Conservation (phyloP, 1,284 basidiomycete species). For the Entoloma clypeatum region DNA sequence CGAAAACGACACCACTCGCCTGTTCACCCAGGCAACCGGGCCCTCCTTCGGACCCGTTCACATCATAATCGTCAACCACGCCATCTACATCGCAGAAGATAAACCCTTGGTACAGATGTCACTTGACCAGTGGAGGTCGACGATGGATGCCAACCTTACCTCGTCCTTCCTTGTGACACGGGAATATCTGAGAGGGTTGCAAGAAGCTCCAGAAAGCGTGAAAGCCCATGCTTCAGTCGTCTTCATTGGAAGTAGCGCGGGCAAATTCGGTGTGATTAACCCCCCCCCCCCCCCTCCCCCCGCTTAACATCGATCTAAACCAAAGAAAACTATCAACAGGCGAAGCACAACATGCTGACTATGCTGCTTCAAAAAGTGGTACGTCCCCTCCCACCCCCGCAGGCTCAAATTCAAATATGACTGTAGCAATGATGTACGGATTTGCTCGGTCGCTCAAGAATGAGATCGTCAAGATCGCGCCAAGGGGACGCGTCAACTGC, state of each 20-base stretch:
- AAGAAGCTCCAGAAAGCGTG: constrained; percentile 33
- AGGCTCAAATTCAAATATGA: neutral
- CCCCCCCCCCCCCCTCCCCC: constrained; percentile 1
- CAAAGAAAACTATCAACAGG: too few relatives aligned
- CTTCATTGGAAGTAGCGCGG: constrained; percentile 68
- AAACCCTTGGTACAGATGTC: constrained; percentile 56
- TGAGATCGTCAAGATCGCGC: constrained; percentile 75
- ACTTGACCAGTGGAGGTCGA: constrained; percentile 62
- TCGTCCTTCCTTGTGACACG: constrained; percentile 64
- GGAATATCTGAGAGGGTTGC: constrained; percentile 53
- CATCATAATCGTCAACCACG: constrained; percentile 65
- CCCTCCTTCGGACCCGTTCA: constrained; percentile 49
- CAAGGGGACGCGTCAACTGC: constrained; percentile 65
- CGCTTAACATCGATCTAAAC: too few relatives aligned
- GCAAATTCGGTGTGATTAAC: constrained; percentile 53
- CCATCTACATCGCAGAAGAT: constrained; percentile 45
- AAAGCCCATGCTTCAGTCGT: constrained; percentile 58
- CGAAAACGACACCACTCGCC: constrained; percentile 47
- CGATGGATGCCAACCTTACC: constrained; percentile 62
- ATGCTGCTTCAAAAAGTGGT: constrained; percentile 59
- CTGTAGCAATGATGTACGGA: constrained; percentile 71
- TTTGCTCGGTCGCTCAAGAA: constrained; percentile 69
- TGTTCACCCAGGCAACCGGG: constrained; percentile 40
- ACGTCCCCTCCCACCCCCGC: constrained; percentile 12
- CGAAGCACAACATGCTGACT: constrained; percentile 65